These are phyloP conservation scores for Pittosporum tobira DNA, from an alignment of 129 eudicot genomes.

Conservation along the genomic window DNA sequence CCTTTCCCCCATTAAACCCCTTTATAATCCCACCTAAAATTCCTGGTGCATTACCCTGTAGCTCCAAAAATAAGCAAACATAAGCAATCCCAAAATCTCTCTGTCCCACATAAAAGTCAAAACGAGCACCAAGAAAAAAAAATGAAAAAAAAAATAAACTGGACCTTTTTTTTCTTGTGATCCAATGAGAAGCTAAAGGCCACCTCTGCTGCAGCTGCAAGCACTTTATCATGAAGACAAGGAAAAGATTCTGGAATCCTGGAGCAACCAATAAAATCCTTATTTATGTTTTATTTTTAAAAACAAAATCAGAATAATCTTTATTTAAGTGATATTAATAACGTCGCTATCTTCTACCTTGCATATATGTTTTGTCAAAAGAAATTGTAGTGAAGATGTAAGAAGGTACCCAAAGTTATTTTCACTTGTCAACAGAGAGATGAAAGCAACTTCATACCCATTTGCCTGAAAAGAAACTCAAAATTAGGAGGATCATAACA, in stretches of 20 bases:
- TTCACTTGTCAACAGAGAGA: slow-evolving; percentile 44
- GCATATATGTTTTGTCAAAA: neutral
- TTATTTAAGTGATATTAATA: neutral
- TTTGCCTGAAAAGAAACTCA: slow-evolving; percentile 34
- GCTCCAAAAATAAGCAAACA: slow-evolving; percentile 12
- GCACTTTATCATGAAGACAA: slow-evolving; percentile 86
- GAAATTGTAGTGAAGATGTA: neutral
- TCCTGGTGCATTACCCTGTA: slow-evolving; percentile 61
- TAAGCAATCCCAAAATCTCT: neutral
- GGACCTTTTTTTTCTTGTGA: slow-evolving; percentile 62
- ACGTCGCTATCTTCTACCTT: neutral
- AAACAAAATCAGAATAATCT: too few relatives aligned
- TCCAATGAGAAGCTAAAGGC: slow-evolving; percentile 47
- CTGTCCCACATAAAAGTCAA: neutral
- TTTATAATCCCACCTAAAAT: slow-evolving; percentile 64
- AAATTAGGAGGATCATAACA: neutral
- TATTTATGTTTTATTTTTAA: too few relatives aligned
- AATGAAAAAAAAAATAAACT: slow-evolving; percentile 1
- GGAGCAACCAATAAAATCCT: slow-evolving; percentile 12
- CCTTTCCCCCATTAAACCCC: slow-evolving; percentile 61
- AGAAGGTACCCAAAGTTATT: slow-evolving; percentile 48
- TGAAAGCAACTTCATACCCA: slow-evolving; percentile 71
- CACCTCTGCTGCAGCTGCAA: slow-evolving; percentile 86
- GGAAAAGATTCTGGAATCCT: slow-evolving; percentile 83
- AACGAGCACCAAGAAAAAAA: neutral